Evolutionary conservation across 2,329 filamentous ascomycete species (phyloP).

Genomic region (Diaporthe aspalathi): DNA sequence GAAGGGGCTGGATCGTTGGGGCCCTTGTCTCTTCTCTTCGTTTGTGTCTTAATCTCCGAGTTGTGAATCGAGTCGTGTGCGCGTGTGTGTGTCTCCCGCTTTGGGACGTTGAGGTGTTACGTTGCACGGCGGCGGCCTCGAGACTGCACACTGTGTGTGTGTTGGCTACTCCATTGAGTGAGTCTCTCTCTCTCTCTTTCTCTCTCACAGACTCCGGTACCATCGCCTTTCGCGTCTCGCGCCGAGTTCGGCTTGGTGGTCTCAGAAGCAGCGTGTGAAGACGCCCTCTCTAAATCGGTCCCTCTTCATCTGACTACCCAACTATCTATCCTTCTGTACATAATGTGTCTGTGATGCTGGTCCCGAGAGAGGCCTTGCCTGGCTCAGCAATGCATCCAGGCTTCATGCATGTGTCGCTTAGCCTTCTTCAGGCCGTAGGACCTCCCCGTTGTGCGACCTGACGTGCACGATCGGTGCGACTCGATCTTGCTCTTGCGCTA

Average conservation of each 20-base stretch:
- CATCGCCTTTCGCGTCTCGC: not conserved
- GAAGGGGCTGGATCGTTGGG: not conserved
- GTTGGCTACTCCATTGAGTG: not conserved
- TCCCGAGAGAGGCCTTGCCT: not conserved
- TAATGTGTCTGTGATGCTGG: not conserved
- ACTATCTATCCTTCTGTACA: too few relatives aligned
- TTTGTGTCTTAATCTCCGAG: conserved; percentile 25
- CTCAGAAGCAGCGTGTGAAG: not conserved
- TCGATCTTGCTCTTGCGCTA: conserved; percentile 42
- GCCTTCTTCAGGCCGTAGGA: conserved; percentile 35
- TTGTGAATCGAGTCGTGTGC: not conserved
- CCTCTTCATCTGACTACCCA: too few relatives aligned
- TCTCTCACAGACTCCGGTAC: too few relatives aligned
- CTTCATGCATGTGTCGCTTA: conserved; percentile 25
- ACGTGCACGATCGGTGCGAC: conserved; percentile 43
- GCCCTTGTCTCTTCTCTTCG: not conserved
- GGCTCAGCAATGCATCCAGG: conserved; percentile 23
- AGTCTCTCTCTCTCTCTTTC: not conserved
- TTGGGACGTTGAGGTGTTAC: conserved; percentile 21
- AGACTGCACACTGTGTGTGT: conserved; percentile 3
- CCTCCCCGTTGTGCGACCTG: conserved; percentile 29
- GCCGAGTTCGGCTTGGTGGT: not conserved
- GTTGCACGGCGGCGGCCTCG: conserved; percentile 11
- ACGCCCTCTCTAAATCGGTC: not conserved
- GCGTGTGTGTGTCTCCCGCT: not conserved